Evolutionary conservation across 768 basidiomycete genomes (phyloP).

Genomic region (Mycena vitilis): DNA sequence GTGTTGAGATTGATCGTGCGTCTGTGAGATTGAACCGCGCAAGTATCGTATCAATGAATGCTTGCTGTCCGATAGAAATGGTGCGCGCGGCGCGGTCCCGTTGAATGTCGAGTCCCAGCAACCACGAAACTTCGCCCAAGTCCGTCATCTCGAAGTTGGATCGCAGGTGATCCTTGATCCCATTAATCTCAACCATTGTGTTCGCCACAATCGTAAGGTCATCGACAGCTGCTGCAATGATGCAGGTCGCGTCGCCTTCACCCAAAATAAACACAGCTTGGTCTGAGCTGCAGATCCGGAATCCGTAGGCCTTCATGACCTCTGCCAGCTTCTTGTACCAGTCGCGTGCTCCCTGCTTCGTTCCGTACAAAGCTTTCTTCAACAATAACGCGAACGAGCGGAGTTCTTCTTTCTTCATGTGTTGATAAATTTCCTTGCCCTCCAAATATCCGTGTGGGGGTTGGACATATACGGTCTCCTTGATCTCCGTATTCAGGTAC

Average conservation of each 20-base stretch:
- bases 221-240: slow-evolving; percentile 3
- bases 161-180: background rate
- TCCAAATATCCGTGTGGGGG: too few species aligned
- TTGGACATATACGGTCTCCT: too few species aligned
- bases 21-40: too few species aligned
- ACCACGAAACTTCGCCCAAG: background rate
- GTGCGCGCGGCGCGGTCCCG: background rate
- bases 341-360: too few species aligned
- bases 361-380: too few species aligned
- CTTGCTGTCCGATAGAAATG: background rate
- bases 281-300: slow-evolving; percentile 15
- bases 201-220: background rate
- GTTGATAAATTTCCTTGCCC: too few species aligned
- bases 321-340: too few species aligned
- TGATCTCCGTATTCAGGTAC: slow-evolving; percentile 2
- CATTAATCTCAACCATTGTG: background rate
- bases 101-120: background rate
- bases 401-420: too few species aligned
- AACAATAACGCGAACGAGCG: too few species aligned
- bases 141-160: background rate
- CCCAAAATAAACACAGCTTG: slow-evolving; percentile 7
- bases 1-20: too few species aligned
- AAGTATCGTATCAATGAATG: background rate
- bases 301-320: slow-evolving; percentile 4
- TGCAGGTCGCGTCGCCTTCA: background rate